Evolutionary conservation across 352 stramenopile genomes (phyloP), one percentile per base, ranked within the genome.

Genomic region (Phytophthora capsici): DNA sequence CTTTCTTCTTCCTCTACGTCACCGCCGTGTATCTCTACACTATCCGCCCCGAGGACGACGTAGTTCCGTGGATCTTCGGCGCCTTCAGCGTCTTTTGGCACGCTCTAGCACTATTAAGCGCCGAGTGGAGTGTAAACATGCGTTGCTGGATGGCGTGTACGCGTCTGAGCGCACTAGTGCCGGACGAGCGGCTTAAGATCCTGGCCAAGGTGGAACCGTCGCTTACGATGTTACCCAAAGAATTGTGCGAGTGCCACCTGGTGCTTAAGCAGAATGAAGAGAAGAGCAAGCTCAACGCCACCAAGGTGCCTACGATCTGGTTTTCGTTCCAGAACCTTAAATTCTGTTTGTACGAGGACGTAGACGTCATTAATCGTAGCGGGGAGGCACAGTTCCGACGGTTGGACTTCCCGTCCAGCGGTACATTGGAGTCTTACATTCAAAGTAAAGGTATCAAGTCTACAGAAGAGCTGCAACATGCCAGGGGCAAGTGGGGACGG

Each of bases 281-380:
- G 28, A 34, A 34, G 28, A 34, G 28, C 40, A 60, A 63, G 16
- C 19, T 32, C 8, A 63, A 71, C 36, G 60, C 51, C 12, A 25
- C 48, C 6, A 38, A 67, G 3, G 53, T 83, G 19, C 82, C 80
- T 4, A 78, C 81, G 30, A 57, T 91, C 38, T 90, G 73, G 77
- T 94, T 94, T 38, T 82, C 73, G 20, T 92, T 91, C 57, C 86
- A 94, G 62, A 92, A 94, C 45, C 55, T 92, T 16, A 82, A 76
- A n/a, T 91, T 92, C 50, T 92, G 78, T 61, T 45, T 91, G 16
- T 83, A 86, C 37, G 82, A 86, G 4, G 75, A 91, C 34, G 50
- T 82, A 40, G 70, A 73, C 19, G 71, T 69, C 20, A 75, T 86
- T 36, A 78, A 82, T 38, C 30, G 48, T 30, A 80, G 76, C 8